Evolutionary conservation across 2,329 filamentous ascomycete genomes (phyloP).

Genomic region (Volutella citrinella): DNA sequence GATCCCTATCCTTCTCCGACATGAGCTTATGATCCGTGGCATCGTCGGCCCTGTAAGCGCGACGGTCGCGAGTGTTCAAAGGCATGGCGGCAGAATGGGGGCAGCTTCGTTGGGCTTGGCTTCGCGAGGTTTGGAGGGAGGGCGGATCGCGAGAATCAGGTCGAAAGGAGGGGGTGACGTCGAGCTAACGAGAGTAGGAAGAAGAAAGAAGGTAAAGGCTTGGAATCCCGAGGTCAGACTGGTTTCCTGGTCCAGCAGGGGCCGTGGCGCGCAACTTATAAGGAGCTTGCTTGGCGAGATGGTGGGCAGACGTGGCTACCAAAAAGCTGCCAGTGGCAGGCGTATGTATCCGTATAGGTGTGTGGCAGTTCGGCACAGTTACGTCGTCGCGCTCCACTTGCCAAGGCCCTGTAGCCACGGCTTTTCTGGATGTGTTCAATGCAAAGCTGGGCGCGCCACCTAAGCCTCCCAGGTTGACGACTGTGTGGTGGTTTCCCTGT

Average conservation of each 20-base stretch:
- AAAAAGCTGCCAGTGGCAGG: conserved; percentile 18
- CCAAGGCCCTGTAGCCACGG: too few relatives aligned
- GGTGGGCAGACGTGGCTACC: conserved; percentile 21
- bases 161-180: too few relatives aligned
- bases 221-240: too few relatives aligned
- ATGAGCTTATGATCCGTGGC: conserved; percentile 31
- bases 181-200: too few relatives aligned
- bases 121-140: too few relatives aligned
- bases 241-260: conserved; percentile 4
- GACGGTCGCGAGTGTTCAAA: conserved; percentile 34
- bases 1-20: conserved; percentile 33
- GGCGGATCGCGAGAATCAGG: too few relatives aligned
- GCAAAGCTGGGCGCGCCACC: too few relatives aligned
- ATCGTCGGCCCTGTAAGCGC: conserved; percentile 40
- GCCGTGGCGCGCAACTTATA: conserved; percentile 19
- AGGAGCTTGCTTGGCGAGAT: conserved; percentile 16
- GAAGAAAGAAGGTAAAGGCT: too few relatives aligned
- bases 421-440: too few relatives aligned
- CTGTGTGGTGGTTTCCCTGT: too few relatives aligned
- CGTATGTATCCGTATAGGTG: too few relatives aligned
- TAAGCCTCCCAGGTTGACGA: too few relatives aligned
- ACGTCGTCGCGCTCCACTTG: conserved; percentile 25
- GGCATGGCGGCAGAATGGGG: conserved; percentile 28
- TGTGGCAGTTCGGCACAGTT: conserved; percentile 24
- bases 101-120: conserved; percentile 28